Base-by-base conservation (phyloP, 257 asterid species). In the Solanum habrochaites region DNA sequence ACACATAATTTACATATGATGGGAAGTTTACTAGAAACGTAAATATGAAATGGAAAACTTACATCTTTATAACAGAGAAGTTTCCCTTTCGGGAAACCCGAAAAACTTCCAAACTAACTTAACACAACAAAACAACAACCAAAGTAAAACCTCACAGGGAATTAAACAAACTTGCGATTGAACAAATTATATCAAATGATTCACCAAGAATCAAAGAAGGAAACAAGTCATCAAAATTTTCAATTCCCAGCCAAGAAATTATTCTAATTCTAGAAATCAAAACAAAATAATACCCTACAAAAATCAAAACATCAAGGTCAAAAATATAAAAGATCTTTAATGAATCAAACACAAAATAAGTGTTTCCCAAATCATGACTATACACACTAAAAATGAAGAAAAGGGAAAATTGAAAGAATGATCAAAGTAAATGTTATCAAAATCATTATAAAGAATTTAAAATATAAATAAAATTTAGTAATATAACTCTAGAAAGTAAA, bases 281-380 rank as follows among this genome's bases (percentile, higher is more conserved):
- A 39, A 49, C 2, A 80, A 87, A 88, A 74, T 78, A 90, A 90
- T 85, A 90, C 43, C 91, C 88, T 11, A 87, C 56, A 77, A 84
- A 47, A 85, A 86, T 16, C 4, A 88, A 66, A 91, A 16, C 91
- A 74, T 86, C 86, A 88, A 83, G 77, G 56, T 82, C 90, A 82
- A 87, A 91, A 85, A 83, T 80, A 86, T 86, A 80, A 60, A 83
- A 87, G 88, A 80, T 84, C 60, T 89, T 82, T 87, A 90, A 74
- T 39, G 82, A 87, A 83, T 87, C 87, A 88, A 66, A 89, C 32
- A 52, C 70, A 85, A 83, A 47, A 18, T 88, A 40, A 2, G 69
- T 88, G 87, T 66, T 90, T 85, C 84, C 83, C 89, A 85, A 93
- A 94, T 91, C 93, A 89, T 83, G 85, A 74, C 89, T 69, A 80